Percentiles rank a stretch among this genome's conserved stretches.
Evolutionary conservation across 192 early-diverging fungal genomes (phyloP).

Genomic region (Gigaspora rosea): DNA sequence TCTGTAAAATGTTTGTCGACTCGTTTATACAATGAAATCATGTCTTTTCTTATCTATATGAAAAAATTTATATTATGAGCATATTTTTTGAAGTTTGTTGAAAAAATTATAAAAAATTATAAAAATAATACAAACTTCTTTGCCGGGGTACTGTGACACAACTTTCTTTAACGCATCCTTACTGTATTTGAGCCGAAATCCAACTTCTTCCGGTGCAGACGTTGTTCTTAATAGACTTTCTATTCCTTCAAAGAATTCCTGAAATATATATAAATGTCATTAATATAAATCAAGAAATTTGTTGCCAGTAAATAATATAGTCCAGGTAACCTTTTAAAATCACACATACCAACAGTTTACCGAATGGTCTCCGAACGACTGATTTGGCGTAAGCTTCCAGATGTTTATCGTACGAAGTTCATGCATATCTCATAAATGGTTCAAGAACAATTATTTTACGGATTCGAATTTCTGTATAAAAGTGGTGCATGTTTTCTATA

Average conservation of each 20-base stretch:
- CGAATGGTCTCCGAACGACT: constrained; percentile 86
- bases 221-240: constrained; percentile 80
- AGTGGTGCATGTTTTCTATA: constrained; percentile 94
- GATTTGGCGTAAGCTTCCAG: constrained; percentile 83
- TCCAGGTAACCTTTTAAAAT: background rate
- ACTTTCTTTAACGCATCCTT: constrained; percentile 86
- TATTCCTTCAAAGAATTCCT: constrained; percentile 97
- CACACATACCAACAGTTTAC: constrained; percentile 68
- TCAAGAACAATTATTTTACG: constrained; percentile 76
- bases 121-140: constrained; percentile 62
- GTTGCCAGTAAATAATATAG: background rate
- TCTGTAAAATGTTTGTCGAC: constrained; percentile 95
- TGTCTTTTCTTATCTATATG: constrained; percentile 67
- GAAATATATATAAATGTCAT: background rate
- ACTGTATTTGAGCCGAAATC: constrained; percentile 79
- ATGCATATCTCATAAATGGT: constrained; percentile 81
- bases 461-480: constrained; percentile 75
- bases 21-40: constrained; percentile 83
- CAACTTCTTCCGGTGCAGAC: constrained; percentile 74
- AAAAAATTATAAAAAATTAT: constrained; percentile 17
- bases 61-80: background rate
- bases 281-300: background rate
- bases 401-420: constrained; percentile 76
- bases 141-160: constrained; percentile 79
- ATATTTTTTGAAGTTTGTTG: background rate